Percentiles rank a stretch among this genome's conserved stretches.
Evolutionary conservation across 2,329 filamentous ascomycete species (phyloP).

Genomic region (Leptographium galeiforme): DNA sequence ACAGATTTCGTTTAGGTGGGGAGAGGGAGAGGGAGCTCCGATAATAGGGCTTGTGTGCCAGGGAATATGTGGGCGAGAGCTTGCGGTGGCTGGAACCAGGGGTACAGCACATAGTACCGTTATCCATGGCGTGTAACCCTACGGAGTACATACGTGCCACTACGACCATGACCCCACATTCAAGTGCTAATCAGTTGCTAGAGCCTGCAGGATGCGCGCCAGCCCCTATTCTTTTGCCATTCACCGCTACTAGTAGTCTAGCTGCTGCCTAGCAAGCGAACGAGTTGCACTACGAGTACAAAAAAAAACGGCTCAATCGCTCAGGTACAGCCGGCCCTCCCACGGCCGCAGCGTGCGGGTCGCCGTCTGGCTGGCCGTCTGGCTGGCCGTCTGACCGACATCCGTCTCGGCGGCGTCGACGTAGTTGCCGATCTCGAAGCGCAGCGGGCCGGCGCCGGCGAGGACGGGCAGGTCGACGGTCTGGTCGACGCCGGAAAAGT

Average conservation of each 20-base stretch:
- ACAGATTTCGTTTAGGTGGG: not conserved
- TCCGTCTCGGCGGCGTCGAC: conserved; percentile 12
- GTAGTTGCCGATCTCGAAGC: conserved; percentile 19
- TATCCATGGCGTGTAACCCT: not conserved
- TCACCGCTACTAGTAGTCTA: too few species aligned
- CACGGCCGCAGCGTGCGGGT: conserved; percentile 17
- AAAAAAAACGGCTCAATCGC: too few species aligned
- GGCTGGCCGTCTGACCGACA: not conserved
- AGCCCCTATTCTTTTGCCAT: too few species aligned
- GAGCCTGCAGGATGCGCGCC: not conserved
- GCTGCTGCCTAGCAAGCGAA: not conserved
- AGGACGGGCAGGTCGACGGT: conserved; percentile 13
- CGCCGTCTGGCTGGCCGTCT: not conserved
- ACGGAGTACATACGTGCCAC: too few species aligned
- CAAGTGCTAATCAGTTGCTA: not conserved
- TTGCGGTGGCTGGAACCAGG: not conserved
- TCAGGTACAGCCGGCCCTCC: conserved; percentile 21
- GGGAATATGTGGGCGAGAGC: not conserved
- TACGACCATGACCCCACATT: not conserved
- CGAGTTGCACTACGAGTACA: too few species aligned
- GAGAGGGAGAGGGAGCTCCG: not conserved
- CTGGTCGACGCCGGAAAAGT: conserved; percentile 28
- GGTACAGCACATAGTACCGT: too few species aligned
- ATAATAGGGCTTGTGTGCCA: conserved; percentile 1
- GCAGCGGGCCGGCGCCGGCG: conserved; percentile 3